Base-by-base conservation (phyloP, 148 eudicot species). In the Dianthus caryophyllus region DNA sequence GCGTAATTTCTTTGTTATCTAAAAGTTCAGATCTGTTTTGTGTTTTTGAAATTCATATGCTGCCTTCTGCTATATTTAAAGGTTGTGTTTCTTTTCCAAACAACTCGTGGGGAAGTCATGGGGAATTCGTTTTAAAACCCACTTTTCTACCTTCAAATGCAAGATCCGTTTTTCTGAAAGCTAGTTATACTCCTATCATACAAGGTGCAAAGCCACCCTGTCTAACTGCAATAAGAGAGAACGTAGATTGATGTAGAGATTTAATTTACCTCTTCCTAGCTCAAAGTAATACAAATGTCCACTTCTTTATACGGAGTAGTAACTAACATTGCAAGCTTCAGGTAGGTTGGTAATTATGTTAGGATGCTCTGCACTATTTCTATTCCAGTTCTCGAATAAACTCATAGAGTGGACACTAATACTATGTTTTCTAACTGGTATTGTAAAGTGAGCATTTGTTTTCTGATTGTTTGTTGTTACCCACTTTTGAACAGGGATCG, bases 221-320 rank as follows among this genome's bases (percentile, higher is more conserved):
- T 33, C 38, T 33, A 33, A 21, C 16, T 6, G 6, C 5, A 48
- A 52, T 4, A 21, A 29, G n/a, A 20, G 57, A 21, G 27, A 22
- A 21, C 10, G 9, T 24, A 25, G 25, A 18, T 22, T 55, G 31
- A 4, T 55, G 20, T 14, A 56, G 14, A 1, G 20, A 27, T 15
- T 56, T 56, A 56, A n/a, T 6, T 56, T 56, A 56, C 38, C 61
- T 56, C 26, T 10, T 56, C 20, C 61, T 15, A 56, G n/a, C 4
- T 56, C 3, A 24, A 11, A 27, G 20, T 26, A 27, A 26, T 15
- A 14, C 61, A 56, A 4, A 56, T 27, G 18, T 11, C 61, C n/a
- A n/a, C n/a, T n/a, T n/a, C n/a, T n/a, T n/a, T n/a, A n/a, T n/a
- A n/a, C n/a, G n/a, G n/a, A n/a, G n/a, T 33, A 33, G 38, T 29